Conservation (phyloP, 2,329 filamentous ascomycete species). For the Colletotrichum costaricense region DNA sequence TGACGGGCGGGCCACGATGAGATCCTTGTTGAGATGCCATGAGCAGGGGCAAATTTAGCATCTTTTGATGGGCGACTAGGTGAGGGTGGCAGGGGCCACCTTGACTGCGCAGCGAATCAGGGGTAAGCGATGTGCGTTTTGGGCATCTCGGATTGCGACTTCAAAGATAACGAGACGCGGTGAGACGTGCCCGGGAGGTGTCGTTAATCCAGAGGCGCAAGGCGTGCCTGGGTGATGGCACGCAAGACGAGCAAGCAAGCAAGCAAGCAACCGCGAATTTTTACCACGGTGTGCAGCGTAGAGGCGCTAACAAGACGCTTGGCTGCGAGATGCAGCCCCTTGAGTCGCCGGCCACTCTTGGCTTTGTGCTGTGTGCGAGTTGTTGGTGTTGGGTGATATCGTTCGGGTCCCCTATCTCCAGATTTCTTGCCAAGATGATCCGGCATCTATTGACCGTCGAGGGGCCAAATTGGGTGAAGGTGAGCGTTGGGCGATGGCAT, state of each 20-base stretch:
- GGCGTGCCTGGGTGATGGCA: slow-evolving; percentile 1
- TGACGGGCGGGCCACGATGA: not conserved
- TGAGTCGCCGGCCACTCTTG: not conserved
- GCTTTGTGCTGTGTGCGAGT: not conserved
- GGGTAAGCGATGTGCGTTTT: slow-evolving; percentile 1
- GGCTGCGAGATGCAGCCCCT: not conserved
- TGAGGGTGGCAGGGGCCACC: slow-evolving; percentile 24
- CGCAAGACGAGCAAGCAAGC: not conserved
- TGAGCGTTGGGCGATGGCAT: not conserved
- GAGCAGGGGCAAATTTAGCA: slow-evolving; percentile 12
- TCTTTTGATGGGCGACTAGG: not conserved
- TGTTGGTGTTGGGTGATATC: slow-evolving; percentile 6
- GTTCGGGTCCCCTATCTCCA: not conserved
- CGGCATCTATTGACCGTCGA: slow-evolving; percentile 16
- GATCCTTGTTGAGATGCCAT: slow-evolving; percentile 22
- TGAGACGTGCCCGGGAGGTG: slow-evolving; percentile 13
- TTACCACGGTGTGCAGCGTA: not conserved
- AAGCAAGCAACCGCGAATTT: slow-evolving; percentile 4
- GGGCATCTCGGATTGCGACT: slow-evolving; percentile 23
- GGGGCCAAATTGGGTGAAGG: not conserved
- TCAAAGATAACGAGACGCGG: slow-evolving; percentile 26
- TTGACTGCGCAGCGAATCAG: slow-evolving; percentile 15
- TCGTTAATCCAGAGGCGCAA: not conserved
- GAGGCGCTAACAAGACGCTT: slow-evolving; percentile 15
- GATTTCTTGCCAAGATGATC: slow-evolving; percentile 13